A percentile compares a stretch with the other conserved stretches of the same genome.
Evolutionary conservation across 768 basidiomycete species (phyloP).

Genomic region (Rubroboletus satanas): DNA sequence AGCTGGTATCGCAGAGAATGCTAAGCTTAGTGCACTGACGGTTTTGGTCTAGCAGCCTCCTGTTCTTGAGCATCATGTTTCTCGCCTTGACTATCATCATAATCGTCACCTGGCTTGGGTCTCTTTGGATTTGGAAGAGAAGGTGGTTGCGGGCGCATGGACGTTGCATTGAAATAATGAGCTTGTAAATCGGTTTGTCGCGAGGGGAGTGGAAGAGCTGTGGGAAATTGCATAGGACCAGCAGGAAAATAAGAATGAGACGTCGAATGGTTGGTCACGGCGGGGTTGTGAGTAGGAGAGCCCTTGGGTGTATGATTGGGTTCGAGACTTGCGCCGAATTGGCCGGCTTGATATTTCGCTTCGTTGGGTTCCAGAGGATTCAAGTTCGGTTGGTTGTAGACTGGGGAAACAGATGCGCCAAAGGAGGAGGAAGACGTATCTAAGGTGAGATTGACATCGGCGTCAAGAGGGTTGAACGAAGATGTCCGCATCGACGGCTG

Average conservation of each 20-base stretch:
- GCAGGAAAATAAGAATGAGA: constrained; percentile 17
- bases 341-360: constrained; percentile 14
- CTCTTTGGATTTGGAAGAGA: constrained; percentile 16
- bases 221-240: constrained; percentile 32
- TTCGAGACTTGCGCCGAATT: constrained; percentile 3
- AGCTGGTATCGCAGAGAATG: neutral
- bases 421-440: constrained; percentile 18
- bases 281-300: constrained; percentile 8
- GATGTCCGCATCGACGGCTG: constrained; percentile 11
- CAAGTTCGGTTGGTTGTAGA: constrained; percentile 13
- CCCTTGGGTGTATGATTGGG: constrained; percentile 7
- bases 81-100: constrained; percentile 15
- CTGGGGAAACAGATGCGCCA: constrained; percentile 6
- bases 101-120: constrained; percentile 18
- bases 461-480: constrained; percentile 8
- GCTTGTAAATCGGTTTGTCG: constrained; percentile 30
- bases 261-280: constrained; percentile 1
- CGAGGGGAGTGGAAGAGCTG: constrained; percentile 25
- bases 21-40: constrained; percentile 13
- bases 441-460: constrained; percentile 1
- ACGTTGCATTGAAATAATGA: constrained; percentile 17
- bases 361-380: constrained; percentile 12
- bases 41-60: constrained; percentile 19
- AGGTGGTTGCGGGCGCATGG: constrained; percentile 1
- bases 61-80: constrained; percentile 22